Evolutionary conservation across 2,329 filamentous ascomycete genomes (phyloP).

Genomic region (Gaeumannomyces tritici): DNA sequence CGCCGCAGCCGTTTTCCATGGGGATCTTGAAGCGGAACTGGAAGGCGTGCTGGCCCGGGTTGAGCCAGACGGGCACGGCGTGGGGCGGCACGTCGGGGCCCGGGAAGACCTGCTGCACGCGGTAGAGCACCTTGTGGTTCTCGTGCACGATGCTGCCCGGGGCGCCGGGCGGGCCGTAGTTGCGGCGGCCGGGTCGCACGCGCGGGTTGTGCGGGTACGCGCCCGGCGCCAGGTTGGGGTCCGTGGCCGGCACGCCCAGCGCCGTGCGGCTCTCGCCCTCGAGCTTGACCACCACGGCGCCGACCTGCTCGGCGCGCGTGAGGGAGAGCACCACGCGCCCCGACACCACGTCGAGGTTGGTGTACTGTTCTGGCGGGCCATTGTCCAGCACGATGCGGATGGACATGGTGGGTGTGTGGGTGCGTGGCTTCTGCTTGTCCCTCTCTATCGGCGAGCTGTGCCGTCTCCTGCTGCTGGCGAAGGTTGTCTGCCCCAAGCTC

Average conservation of each 20-base stretch:
- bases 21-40: slow-evolving; percentile 70
- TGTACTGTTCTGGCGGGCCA: slow-evolving; percentile 61
- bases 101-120: slow-evolving; percentile 63
- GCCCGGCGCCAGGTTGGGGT: slow-evolving; percentile 21
- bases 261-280: slow-evolving; percentile 70
- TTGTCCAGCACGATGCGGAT: slow-evolving; percentile 55
- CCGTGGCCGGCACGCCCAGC: slow-evolving; percentile 37
- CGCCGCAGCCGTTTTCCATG: slow-evolving; percentile 64
- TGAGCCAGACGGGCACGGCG: slow-evolving; percentile 39
- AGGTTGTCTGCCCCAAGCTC: background rate
- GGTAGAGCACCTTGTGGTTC: slow-evolving; percentile 68
- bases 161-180: slow-evolving; percentile 5
- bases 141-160: slow-evolving; percentile 38
- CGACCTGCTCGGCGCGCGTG: slow-evolving; percentile 59
- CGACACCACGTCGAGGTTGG: slow-evolving; percentile 65
- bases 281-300: slow-evolving; percentile 70
- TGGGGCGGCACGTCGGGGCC: slow-evolving; percentile 34
- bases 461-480: background rate
- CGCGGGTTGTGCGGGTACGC: slow-evolving; percentile 21
- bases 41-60: slow-evolving; percentile 64
- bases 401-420: slow-evolving; percentile 38
- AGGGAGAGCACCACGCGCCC: slow-evolving; percentile 49
- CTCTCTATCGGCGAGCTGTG: background rate
- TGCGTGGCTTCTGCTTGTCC: background rate
- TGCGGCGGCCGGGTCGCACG: slow-evolving; percentile 19